These are phyloP conservation scores for Boletus eberwhitei DNA, from an alignment of 768 basidiomycete species.

Conservation along the genomic window DNA sequence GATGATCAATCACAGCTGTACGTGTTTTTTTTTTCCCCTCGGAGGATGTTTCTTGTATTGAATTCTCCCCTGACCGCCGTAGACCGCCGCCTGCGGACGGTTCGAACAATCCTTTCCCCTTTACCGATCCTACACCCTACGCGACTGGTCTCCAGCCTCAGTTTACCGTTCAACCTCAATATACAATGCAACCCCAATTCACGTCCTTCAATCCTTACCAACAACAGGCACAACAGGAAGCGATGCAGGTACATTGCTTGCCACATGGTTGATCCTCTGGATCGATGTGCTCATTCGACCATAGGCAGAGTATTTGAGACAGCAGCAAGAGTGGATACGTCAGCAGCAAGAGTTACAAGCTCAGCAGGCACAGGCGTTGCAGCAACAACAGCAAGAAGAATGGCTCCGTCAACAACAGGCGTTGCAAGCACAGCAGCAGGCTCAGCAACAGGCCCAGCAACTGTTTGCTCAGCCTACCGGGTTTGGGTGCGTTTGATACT, in stretches of 20 bases:
- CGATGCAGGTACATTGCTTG: conserved; percentile 49
- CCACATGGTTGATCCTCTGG: neutral
- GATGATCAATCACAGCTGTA: conserved; percentile 84
- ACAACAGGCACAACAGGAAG: conserved; percentile 90
- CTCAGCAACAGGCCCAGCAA: conserved; percentile 42
- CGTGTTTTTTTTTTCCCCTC: conserved; percentile 28
- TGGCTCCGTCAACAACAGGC: conserved; percentile 63
- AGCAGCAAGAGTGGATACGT: conserved; percentile 67
- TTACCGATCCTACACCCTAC: conserved; percentile 58
- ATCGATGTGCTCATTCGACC: conserved; percentile 8
- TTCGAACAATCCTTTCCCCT: conserved; percentile 56
- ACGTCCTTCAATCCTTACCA: conserved; percentile 94
- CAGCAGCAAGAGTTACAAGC: conserved; percentile 56
- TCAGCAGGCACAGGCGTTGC: conserved; percentile 36
- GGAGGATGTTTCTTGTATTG: neutral
- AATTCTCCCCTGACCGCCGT: conserved; percentile 1
- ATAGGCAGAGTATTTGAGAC: conserved; percentile 43
- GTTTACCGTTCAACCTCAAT: conserved; percentile 77
- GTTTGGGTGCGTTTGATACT: conserved; percentile 53
- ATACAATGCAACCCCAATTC: conserved; percentile 74
- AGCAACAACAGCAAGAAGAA: conserved; percentile 50
- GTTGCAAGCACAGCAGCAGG: conserved; percentile 44
- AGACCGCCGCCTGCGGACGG: conserved; percentile 33
- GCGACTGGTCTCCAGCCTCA: conserved; percentile 64
- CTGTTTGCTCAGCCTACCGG: conserved; percentile 67